Evolutionary conservation across 208 protist species (phyloP).

Genomic region (Crithidia bombi): DNA sequence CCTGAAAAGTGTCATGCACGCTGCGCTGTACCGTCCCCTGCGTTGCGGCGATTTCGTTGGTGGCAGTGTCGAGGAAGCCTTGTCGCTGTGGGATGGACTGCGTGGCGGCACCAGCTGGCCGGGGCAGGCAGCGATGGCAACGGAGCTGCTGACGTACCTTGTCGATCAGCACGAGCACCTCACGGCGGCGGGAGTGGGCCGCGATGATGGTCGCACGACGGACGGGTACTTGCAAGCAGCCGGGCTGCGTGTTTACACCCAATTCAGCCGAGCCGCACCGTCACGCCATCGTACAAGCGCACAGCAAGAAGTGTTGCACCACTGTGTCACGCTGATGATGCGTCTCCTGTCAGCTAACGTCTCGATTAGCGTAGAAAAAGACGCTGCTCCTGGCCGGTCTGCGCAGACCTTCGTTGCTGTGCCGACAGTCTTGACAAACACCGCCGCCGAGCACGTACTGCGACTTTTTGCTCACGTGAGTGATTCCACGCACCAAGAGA

Average conservation of each 20-base stretch:
- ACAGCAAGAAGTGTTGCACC: constrained; percentile 24
- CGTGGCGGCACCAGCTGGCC: constrained; percentile 42
- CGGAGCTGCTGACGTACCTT: constrained; percentile 45
- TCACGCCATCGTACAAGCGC: constrained; percentile 14
- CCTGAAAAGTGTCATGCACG: constrained; percentile 61
- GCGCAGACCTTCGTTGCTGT: background rate
- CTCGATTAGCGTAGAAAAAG: background rate
- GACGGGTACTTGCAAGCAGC: constrained; percentile 14
- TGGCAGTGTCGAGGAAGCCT: constrained; percentile 37
- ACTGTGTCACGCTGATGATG: constrained; percentile 25
- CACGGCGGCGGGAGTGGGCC: background rate
- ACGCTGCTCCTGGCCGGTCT: too few species aligned
- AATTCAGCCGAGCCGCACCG: constrained; percentile 18
- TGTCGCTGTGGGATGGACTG: constrained; percentile 45
- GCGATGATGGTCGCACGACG: background rate
- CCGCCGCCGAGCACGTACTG: constrained; percentile 27
- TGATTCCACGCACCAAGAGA: constrained; percentile 13
- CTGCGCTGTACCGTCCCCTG: constrained; percentile 35
- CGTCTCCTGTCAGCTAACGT: constrained; percentile 10
- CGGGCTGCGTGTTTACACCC: constrained; percentile 22
- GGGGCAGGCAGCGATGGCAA: constrained; percentile 40
- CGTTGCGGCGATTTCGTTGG: constrained; percentile 7
- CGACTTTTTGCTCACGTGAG: constrained; percentile 31
- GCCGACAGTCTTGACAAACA: constrained; percentile 14
- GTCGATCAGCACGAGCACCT: constrained; percentile 15